Conservation (phyloP, 1,284 basidiomycete species). For the Pterulicium gracile region DNA sequence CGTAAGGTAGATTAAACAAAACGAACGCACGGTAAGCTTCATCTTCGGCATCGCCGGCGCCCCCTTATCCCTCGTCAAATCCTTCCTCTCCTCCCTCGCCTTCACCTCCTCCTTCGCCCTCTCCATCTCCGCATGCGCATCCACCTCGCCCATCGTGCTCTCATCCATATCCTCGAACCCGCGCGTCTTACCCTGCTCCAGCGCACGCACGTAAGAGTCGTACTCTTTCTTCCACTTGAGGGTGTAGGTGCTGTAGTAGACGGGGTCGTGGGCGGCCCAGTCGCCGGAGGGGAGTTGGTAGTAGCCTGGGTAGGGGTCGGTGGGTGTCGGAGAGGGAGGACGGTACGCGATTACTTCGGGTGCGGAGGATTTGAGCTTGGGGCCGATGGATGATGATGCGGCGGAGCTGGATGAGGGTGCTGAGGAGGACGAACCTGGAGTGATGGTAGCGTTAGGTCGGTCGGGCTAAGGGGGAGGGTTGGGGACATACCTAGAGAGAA, state of each 20-base stretch:
- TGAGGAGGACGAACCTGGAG: conserved; percentile 13
- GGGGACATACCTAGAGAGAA: conserved; percentile 41
- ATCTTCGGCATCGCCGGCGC: conserved; percentile 54
- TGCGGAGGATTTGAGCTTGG: conserved; percentile 42
- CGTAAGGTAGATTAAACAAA: conserved; percentile 4
- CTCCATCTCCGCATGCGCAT: conserved; percentile 65
- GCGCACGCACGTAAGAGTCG: conserved; percentile 52
- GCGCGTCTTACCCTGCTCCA: conserved; percentile 55
- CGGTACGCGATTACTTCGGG: conserved; percentile 60
- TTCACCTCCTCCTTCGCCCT: conserved; percentile 57
- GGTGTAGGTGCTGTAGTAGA: conserved; percentile 66
- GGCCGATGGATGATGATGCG: conserved; percentile 13
- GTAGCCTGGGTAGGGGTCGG: conserved; percentile 81
- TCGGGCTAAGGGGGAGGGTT: conserved; percentile 7
- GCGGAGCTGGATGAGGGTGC: conserved; percentile 16
- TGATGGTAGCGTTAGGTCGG: conserved; percentile 13
- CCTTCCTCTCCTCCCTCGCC: conserved; percentile 63
- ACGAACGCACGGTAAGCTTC: conserved; percentile 54
- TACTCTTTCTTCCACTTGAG: conserved; percentile 64
- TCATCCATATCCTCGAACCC: conserved; percentile 55
- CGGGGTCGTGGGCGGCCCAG: conserved; percentile 71
- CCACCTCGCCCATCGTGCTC: conserved; percentile 46
- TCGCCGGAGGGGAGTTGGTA: conserved; percentile 73
- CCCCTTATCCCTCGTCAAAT: conserved; percentile 46
- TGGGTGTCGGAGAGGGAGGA: conserved; percentile 64